These are phyloP conservation scores for Corchorus capsularis DNA, from an alignment of 345 rosid species.

Conservation along the genomic window DNA sequence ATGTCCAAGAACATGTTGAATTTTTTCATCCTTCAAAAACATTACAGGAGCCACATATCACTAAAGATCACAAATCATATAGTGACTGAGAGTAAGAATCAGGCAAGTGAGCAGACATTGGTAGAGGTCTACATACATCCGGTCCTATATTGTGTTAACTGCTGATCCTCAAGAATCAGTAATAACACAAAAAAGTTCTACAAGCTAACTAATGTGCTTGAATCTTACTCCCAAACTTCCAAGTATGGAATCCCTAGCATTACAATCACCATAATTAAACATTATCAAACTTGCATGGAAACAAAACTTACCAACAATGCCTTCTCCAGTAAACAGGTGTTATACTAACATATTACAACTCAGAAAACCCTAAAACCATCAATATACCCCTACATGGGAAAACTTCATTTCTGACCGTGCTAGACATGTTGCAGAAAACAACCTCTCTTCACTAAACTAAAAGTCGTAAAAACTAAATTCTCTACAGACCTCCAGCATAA, in stretches of 20 bases:
- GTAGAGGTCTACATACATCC: conserved; percentile 1
- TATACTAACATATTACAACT: not conserved
- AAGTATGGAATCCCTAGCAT: conserved; percentile 5
- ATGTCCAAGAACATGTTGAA: conserved; percentile 89
- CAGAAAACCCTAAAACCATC: not conserved
- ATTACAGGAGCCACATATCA: conserved; percentile 22
- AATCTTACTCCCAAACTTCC: conserved; percentile 10
- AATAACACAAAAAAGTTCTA: not conserved
- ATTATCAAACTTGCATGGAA: conserved; percentile 2
- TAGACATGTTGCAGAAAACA: conserved; percentile 3
- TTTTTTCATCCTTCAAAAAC: conserved; percentile 79
- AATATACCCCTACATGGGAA: not conserved
- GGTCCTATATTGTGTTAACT: not conserved
- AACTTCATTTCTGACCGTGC: not conserved
- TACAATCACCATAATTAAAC: conserved; percentile 11
- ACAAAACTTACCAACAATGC: not conserved
- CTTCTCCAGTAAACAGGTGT: not conserved
- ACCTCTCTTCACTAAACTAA: conserved; percentile 7
- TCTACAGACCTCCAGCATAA: conserved; percentile 15
- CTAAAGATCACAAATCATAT: conserved; percentile 12
- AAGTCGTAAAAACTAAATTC: not conserved
- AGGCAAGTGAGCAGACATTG: not conserved
- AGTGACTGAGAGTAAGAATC: not conserved
- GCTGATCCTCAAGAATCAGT: conserved; percentile 17
- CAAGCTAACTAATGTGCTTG: not conserved